Evolutionary conservation across 371 early-diverging fungal species (phyloP), one percentile per base, ranked within the genome.

Genomic region (Mortierella sp.): DNA sequence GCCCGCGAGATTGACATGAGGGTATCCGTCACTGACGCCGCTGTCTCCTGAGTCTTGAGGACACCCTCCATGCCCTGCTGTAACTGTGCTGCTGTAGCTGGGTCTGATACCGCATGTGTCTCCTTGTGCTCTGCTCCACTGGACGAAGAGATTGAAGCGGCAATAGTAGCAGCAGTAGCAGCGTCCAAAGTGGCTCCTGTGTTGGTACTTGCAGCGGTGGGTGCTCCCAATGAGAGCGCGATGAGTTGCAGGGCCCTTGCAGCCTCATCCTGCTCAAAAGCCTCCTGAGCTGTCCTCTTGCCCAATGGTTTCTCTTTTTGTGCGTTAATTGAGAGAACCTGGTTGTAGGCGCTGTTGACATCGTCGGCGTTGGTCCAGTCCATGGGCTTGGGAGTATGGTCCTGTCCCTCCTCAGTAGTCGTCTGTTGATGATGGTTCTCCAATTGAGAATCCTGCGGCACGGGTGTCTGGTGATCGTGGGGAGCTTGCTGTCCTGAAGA

Each of bases 1-100:
- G 81, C 81, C 34, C 71, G 72, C 31, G 81, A 80, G 34, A 80
- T 80, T 16, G 81, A 72, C 24, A 80, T 80, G 47, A 76, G 77
- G 9, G 81, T 60, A 7, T 80, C 77, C 19, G 74, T 72, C 31
- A 68, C 57, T 8, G 70, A 54, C 19, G 48, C 55, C 31, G 47
- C 79, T 45, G 70, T 42, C 21, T 74, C 75, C 26, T 74, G 54
- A 13, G 47, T 34, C 52, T 70, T 74, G n/a, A 70, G 34, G 42
- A 52, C 58, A 34, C 52, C 75, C 28, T 79, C 74, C 54, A 74
- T 70, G 13, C 50, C 26, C 10, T 45, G 73, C 31, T 55, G 54
- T 52, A 14, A 48, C 28, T 57, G 44, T 34, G 63, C 31, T 42
- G 60, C 63, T 14, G 58, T 63, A 21, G 70, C 52, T 21, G 77